These are phyloP conservation scores for Aspergillus coremiiformis DNA, from an alignment of 495 filamentous ascomycete species.

Conservation along the genomic window DNA sequence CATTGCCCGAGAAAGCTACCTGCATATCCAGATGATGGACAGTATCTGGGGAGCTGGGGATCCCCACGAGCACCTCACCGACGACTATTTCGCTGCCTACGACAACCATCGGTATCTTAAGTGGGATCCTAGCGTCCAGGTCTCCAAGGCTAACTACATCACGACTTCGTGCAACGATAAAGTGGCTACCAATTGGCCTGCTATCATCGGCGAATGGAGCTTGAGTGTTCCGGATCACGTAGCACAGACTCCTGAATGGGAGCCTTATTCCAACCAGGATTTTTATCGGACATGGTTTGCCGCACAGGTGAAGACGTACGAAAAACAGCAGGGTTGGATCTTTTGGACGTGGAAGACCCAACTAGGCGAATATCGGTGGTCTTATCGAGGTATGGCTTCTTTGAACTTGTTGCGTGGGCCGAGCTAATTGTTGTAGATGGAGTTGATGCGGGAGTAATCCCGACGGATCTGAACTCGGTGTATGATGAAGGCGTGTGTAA, in stretches of 20 bases:
- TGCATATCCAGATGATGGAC: slow-evolving; percentile 54
- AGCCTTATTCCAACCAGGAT: slow-evolving; percentile 33
- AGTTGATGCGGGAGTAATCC: slow-evolving; percentile 44
- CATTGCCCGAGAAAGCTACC: slow-evolving; percentile 28
- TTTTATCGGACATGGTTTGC: slow-evolving; percentile 56
- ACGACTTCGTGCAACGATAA: slow-evolving; percentile 44
- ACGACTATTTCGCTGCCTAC: slow-evolving; percentile 39
- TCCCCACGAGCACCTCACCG: slow-evolving; percentile 33
- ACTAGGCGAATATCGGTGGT: slow-evolving; percentile 53
- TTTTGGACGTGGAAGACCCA: slow-evolving; percentile 59
- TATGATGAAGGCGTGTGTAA: slow-evolving; percentile 2
- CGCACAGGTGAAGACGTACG: slow-evolving; percentile 50
- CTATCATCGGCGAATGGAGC: slow-evolving; percentile 54
- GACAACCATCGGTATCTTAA: slow-evolving; percentile 52
- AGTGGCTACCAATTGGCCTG: slow-evolving; percentile 36
- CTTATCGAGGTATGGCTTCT: slow-evolving; percentile 37
- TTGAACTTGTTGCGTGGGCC: not conserved
- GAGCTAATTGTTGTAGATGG: slow-evolving; percentile 24
- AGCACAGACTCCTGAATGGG: slow-evolving; percentile 38
- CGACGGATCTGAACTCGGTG: slow-evolving; percentile 28
- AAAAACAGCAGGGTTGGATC: slow-evolving; percentile 52
- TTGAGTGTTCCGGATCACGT: slow-evolving; percentile 40
- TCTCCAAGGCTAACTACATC: slow-evolving; percentile 41
- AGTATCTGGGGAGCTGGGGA: slow-evolving; percentile 46
- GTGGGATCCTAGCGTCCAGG: slow-evolving; percentile 37